A percentile compares a stretch with the other conserved stretches of the same genome.
Conservation (phyloP, 139 green algal genomes). For the Tetraselmis striata region DNA sequence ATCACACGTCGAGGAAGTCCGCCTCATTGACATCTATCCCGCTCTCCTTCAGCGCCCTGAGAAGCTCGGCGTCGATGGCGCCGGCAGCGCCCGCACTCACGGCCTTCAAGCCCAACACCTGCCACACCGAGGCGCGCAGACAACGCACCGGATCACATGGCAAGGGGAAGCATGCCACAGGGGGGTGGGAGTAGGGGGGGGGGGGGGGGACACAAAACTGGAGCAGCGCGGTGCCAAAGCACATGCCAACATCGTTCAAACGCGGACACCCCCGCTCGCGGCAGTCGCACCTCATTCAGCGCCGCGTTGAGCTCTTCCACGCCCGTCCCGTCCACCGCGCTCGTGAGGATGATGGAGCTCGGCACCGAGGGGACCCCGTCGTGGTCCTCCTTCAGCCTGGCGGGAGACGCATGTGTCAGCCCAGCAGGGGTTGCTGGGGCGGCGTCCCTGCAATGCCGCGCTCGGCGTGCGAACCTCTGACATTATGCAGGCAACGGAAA, state of each 20-base stretch:
- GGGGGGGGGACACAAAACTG: too few relatives aligned
- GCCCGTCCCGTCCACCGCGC: constrained; percentile 15
- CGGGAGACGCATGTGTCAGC: too few relatives aligned
- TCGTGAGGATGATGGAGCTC: constrained; percentile 4
- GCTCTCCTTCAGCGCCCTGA: background rate
- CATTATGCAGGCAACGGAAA: too few relatives aligned
- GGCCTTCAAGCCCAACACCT: background rate
- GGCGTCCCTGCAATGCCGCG: too few relatives aligned
- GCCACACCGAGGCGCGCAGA: background rate
- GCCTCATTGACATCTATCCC: background rate
- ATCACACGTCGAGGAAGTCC: background rate
- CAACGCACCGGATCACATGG: too few relatives aligned
- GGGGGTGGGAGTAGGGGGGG: too few relatives aligned
- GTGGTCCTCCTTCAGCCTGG: background rate
- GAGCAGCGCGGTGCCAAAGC: too few relatives aligned
- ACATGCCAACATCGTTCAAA: too few relatives aligned
- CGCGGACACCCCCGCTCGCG: too few relatives aligned
- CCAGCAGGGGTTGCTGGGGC: too few relatives aligned
- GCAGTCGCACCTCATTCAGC: constrained; percentile 5
- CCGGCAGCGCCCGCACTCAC: background rate
- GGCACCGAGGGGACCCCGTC: constrained; percentile 1
- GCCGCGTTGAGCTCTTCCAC: constrained; percentile 13
- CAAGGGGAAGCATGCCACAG: too few relatives aligned
- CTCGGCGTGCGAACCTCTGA: too few relatives aligned
- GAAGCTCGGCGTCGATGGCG: background rate